phyloP scores from a whole-genome alignment of 1,284 basidiomycete species.

The Lentinula novae-zelandiae region DNA sequence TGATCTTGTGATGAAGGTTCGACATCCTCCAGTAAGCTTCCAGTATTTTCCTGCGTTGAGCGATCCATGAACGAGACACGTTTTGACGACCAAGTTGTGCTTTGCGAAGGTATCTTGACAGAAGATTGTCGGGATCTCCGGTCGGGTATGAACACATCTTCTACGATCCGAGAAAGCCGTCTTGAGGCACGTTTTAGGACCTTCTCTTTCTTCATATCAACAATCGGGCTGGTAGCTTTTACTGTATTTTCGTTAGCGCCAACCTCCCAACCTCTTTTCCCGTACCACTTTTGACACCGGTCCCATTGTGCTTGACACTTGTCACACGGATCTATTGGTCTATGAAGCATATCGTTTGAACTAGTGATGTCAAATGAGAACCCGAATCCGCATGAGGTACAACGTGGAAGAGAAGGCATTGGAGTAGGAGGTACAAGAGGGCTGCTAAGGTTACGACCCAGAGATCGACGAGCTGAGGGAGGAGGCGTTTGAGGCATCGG shows the following conservation, averaged over 20 bases:
- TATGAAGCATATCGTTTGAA: not conserved
- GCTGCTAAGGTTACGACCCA: too few species aligned
- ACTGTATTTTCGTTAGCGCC: not conserved
- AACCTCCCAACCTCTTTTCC: slow-evolving; percentile 11
- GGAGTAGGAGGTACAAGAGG: slow-evolving; percentile 7
- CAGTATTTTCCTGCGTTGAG: not conserved
- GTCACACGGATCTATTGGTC: not conserved
- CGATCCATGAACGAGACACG: not conserved
- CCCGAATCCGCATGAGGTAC: slow-evolving; percentile 9
- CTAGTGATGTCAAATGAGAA: slow-evolving; percentile 7
- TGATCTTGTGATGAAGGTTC: too few species aligned
- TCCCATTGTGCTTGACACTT: slow-evolving; percentile 8
- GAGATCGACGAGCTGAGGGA: not conserved
- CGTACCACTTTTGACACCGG: slow-evolving; percentile 10
- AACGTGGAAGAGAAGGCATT: slow-evolving; percentile 10
- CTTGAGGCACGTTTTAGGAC: not conserved
- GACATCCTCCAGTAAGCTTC: not conserved
- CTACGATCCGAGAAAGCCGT: slow-evolving; percentile 1
- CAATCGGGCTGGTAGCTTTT: not conserved
- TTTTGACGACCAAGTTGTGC: not conserved
- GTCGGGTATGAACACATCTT: not conserved
- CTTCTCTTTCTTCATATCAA: not conserved
- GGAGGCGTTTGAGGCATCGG: slow-evolving; percentile 2
- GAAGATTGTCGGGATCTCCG: not conserved
- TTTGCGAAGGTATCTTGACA: not conserved